Conservation (phyloP, 2,329 filamentous ascomycete species). For the Ophiostoma sp. region DNA sequence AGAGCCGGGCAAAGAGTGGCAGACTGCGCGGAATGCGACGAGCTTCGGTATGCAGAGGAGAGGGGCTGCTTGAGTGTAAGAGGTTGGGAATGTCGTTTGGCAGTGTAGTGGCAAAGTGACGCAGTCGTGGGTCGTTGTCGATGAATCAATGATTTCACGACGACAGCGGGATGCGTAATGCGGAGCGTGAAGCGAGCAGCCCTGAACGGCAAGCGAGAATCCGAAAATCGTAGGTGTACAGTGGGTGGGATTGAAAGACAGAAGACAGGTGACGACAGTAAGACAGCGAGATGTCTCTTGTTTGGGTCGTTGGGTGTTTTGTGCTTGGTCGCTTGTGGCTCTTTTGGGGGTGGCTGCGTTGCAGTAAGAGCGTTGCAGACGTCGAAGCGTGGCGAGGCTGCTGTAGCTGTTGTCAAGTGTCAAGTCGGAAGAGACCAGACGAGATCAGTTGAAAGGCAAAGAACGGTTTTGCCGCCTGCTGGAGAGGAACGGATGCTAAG, state of each 20-base stretch:
- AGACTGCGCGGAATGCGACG: constrained; percentile 3
- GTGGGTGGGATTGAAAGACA: constrained; percentile 3
- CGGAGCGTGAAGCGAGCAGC: background rate
- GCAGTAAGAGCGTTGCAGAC: background rate
- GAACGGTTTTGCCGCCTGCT: background rate
- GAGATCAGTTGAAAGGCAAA: background rate
- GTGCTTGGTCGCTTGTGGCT: background rate
- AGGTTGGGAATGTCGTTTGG: background rate
- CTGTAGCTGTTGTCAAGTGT: background rate
- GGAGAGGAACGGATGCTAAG: background rate
- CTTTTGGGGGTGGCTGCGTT: background rate
- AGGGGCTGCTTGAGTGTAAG: background rate
- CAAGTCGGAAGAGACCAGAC: background rate
- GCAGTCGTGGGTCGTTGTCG: background rate
- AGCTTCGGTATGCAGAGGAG: constrained; percentile 9
- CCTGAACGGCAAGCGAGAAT: background rate
- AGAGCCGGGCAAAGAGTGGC: background rate
- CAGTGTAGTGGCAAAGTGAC: background rate
- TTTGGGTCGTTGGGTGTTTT: background rate
- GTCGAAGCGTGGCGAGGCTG: background rate
- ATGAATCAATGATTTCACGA: background rate
- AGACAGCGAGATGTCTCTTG: constrained; percentile 16
- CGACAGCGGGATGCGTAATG: background rate
- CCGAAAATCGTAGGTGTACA: background rate
- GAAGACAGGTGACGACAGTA: constrained; percentile 15